Conservation (phyloP, 495 filamentous ascomycete genomes). For the Pseudoneurospora amorphoporcata region DNA sequence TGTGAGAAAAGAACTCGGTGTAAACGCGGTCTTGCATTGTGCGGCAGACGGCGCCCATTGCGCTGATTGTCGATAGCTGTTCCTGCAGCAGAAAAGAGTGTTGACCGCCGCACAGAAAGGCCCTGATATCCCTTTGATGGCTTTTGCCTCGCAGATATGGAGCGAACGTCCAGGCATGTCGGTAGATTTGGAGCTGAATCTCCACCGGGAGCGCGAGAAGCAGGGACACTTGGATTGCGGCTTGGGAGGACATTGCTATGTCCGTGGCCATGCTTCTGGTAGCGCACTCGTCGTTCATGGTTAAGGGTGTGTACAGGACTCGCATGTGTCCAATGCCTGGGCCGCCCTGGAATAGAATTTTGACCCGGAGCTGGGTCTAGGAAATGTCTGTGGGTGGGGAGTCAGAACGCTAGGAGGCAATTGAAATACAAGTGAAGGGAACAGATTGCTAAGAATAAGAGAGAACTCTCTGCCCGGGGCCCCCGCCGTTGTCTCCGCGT, state of each 20-base stretch:
- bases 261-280: neutral
- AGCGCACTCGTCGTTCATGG: neutral
- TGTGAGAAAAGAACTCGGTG: neutral
- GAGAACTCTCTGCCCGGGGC: slow-evolving; percentile 58
- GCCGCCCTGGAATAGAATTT: neutral
- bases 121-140: neutral
- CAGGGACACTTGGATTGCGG: neutral
- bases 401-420: neutral
- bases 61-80: neutral
- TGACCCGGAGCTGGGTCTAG: neutral
- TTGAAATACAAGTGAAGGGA: too few species aligned
- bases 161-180: neutral
- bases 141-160: neutral
- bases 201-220: neutral
- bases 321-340: neutral
- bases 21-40: neutral
- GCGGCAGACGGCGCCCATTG: neutral
- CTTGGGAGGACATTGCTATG: neutral
- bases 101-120: neutral
- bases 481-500: slow-evolving; percentile 52
- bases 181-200: neutral
- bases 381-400: neutral
- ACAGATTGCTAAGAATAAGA: slow-evolving; percentile 52
- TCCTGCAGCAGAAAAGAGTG: neutral
- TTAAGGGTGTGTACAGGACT: neutral